Conservation (phyloP, 306 rosid species). For the Pueraria montana region DNA sequence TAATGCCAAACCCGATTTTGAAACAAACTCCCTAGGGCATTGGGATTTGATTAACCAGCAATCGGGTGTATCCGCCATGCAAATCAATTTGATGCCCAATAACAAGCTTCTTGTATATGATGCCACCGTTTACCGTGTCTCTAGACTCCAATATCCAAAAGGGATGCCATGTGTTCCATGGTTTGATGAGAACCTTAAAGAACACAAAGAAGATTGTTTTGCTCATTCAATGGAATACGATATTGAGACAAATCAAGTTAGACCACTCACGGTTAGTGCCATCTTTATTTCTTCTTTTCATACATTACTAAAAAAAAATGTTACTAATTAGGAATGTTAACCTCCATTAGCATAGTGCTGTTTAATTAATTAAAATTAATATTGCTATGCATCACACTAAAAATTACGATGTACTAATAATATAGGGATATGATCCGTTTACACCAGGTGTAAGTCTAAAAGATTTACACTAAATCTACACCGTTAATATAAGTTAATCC, state of each 20-base stretch:
- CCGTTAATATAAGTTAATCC: too few species aligned
- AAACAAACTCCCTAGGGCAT: conserved; percentile 35
- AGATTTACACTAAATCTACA: too few species aligned
- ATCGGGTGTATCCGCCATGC: conserved; percentile 86
- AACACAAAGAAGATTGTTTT: conserved; percentile 58
- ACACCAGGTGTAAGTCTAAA: too few species aligned
- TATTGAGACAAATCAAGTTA: conserved; percentile 54
- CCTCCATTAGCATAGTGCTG: not conserved
- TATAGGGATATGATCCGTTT: too few species aligned
- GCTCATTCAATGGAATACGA: conserved; percentile 79
- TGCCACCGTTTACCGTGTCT: conserved; percentile 60
- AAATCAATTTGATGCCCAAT: conserved; percentile 71
- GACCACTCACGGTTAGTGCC: conserved; percentile 73
- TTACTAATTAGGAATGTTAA: too few species aligned
- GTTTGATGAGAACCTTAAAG: not conserved
- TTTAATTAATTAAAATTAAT: not conserved
- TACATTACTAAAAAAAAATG: not conserved
- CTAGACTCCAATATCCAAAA: conserved; percentile 58
- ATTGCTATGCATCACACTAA: not conserved
- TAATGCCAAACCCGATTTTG: conserved; percentile 1
- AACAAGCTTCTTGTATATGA: conserved; percentile 70
- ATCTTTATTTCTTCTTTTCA: not conserved
- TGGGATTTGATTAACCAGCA: conserved; percentile 60
- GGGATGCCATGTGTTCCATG: conserved; percentile 61
- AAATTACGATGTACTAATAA: too few species aligned